These are phyloP conservation scores for Cenococcum geophilum DNA, from an alignment of 495 filamentous ascomycete species.

Conservation along the genomic window DNA sequence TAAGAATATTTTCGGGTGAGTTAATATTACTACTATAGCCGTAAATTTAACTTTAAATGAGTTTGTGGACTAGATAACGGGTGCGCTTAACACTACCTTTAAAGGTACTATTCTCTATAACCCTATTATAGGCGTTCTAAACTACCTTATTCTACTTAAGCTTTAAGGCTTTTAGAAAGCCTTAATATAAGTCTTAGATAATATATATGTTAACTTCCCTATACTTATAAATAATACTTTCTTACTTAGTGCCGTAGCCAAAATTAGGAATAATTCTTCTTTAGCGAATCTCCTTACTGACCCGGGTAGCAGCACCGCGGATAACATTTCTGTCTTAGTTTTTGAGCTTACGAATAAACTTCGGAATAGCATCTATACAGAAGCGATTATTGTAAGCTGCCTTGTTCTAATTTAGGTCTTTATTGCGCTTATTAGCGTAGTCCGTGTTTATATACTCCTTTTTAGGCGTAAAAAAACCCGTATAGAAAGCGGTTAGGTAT, in stretches of 20 bases:
- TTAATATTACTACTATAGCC: too few species aligned
- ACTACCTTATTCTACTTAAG: slow-evolving; percentile 40
- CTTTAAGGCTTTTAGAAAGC: slow-evolving; percentile 62
- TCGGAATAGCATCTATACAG: slow-evolving; percentile 56
- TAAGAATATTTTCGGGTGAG: too few species aligned
- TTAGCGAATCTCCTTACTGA: slow-evolving; percentile 69
- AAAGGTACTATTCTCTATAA: too few species aligned
- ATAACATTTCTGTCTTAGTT: slow-evolving; percentile 76
- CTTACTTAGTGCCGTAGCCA: too few species aligned
- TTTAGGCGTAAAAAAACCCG: slow-evolving; percentile 46
- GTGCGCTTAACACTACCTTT: too few species aligned
- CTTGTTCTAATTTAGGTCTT: too few species aligned
- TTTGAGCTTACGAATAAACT: slow-evolving; percentile 57
- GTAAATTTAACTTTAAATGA: too few species aligned
- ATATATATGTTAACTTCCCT: slow-evolving; percentile 74
- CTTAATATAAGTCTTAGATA: slow-evolving; percentile 79
- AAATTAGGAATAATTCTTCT: too few species aligned
- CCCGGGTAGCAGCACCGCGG: slow-evolving; percentile 59
- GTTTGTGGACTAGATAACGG: too few species aligned
- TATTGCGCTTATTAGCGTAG: slow-evolving; percentile 64
- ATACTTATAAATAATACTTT: too few species aligned
- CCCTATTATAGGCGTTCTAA: slow-evolving; percentile 60
- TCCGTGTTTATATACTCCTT: slow-evolving; percentile 55
- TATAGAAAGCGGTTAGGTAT: slow-evolving; percentile 44
- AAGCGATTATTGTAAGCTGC: slow-evolving; percentile 67